Conservation (phyloP, 768 basidiomycete genomes). For the Leccinum incarnatum region DNA sequence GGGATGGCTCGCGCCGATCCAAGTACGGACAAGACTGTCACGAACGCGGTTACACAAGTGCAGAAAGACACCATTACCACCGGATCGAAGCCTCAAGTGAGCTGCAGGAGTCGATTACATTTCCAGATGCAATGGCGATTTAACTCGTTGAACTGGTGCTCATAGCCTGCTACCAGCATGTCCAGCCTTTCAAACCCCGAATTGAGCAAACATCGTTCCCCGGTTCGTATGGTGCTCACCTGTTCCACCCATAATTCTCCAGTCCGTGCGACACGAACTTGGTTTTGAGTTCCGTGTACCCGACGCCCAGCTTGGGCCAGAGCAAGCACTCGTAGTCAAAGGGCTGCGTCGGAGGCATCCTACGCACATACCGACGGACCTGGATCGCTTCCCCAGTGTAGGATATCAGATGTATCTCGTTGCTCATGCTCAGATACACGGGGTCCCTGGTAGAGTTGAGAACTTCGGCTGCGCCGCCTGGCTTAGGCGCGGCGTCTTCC, state of each 20-base stretch:
- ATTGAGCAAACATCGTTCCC: not conserved
- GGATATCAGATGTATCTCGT: conserved; percentile 90
- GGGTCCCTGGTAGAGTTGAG: conserved; percentile 60
- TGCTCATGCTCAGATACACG: conserved; percentile 90
- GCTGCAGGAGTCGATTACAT: conserved; percentile 1
- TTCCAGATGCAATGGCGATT: not conserved
- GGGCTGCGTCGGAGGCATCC: conserved; percentile 59
- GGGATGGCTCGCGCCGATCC: conserved; percentile 16
- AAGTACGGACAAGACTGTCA: conserved; percentile 11
- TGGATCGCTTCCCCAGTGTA: conserved; percentile 91
- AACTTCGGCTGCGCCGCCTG: conserved; percentile 64
- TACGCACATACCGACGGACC: conserved; percentile 80
- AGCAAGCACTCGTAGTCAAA: conserved; percentile 86
- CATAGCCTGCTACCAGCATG: conserved; percentile 82
- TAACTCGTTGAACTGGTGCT: conserved; percentile 68
- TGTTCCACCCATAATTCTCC: conserved; percentile 85
- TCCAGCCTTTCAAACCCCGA: conserved; percentile 54
- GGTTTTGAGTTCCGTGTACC: conserved; percentile 77
- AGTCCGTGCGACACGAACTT: conserved; percentile 75
- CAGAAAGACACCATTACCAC: conserved; percentile 17
- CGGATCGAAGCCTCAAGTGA: not conserved
- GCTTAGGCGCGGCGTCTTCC: conserved; percentile 51
- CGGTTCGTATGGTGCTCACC: conserved; percentile 41
- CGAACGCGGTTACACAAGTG: not conserved
- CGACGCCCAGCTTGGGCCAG: conserved; percentile 88